Conservation (phyloP, 2,329 filamentous ascomycete genomes). For the Pseudocercospora fijiensis region DNA sequence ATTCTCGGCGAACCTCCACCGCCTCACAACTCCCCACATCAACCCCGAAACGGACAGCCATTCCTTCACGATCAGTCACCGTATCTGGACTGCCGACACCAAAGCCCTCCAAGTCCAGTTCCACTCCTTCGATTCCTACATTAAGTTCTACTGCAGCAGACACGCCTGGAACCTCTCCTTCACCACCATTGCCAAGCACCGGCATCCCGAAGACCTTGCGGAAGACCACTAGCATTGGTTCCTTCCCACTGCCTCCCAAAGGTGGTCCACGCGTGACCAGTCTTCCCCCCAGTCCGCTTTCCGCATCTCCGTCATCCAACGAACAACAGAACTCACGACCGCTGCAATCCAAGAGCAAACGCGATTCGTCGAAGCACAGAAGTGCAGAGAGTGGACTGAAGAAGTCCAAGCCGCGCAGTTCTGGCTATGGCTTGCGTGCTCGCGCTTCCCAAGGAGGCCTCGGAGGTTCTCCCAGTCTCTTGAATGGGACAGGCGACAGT, state of each 20-base stretch:
- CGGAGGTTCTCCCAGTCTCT: slow-evolving; percentile 63
- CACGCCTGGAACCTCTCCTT: slow-evolving; percentile 16
- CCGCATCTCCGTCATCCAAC: slow-evolving; percentile 48
- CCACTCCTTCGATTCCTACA: slow-evolving; percentile 56
- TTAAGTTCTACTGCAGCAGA: slow-evolving; percentile 45
- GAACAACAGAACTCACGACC: slow-evolving; percentile 35
- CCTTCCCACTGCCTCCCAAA: slow-evolving; percentile 86
- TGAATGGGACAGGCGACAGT: slow-evolving; percentile 76
- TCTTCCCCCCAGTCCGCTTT: slow-evolving; percentile 58
- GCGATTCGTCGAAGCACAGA: slow-evolving; percentile 35
- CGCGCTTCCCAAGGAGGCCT: slow-evolving; percentile 33
- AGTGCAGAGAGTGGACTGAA: slow-evolving; percentile 34
- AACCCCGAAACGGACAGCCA: slow-evolving; percentile 33
- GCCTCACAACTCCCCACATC: slow-evolving; percentile 41
- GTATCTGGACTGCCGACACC: slow-evolving; percentile 56
- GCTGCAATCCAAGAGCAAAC: slow-evolving; percentile 34
- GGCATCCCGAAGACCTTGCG: slow-evolving; percentile 63
- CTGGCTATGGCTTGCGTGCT: slow-evolving; percentile 52
- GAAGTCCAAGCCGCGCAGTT: slow-evolving; percentile 33
- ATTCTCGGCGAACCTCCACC: slow-evolving; percentile 29
- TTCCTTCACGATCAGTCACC: slow-evolving; percentile 41
- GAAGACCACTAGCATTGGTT: slow-evolving; percentile 89
- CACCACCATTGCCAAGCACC: slow-evolving; percentile 15
- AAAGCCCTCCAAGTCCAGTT: slow-evolving; percentile 44
- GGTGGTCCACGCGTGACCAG: slow-evolving; percentile 58